Evolutionary conservation across 352 stramenopile genomes (phyloP), one percentile per base, ranked within the genome.

Genomic region (Phytophthora quininea): DNA sequence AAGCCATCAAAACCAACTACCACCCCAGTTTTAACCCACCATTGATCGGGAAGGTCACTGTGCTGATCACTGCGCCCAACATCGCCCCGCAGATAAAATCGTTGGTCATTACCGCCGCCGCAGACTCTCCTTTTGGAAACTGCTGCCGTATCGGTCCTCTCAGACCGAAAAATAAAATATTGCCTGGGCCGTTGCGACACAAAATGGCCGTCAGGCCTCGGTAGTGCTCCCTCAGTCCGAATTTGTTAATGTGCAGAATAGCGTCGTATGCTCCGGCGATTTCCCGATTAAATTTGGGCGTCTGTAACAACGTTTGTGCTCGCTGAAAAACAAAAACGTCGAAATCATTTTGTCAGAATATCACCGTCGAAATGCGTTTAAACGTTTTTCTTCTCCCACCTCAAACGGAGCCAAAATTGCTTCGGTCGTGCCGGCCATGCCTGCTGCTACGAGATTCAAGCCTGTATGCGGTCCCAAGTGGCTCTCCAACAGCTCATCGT

Each of bases 11-110:
- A 54, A 50, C 27, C 35, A 40, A 40, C 35, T 40, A 11, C 0
- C 10, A 42, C 37, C 27, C 8, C 15, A 37, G 9, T 14, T 48
- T 46, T 3, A 40, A 70, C 69, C 32, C 63, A 95, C 87, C 87
- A 52, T 95, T 95, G 52, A 95, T 82, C 7, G 90, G 90, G 58
- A 95, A 97, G 37, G 81, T 90, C 30, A 91, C 73, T 0, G 88
- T 97, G 46, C 87, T 96, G 53, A 97, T 91, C 46, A 91, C 69
- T 2, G 90, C 90, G 6, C 90, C 90, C 4, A 97, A 67, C 69
- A 96, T 79, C 0, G 87, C 88, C 15, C 90, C 90, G 54, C 81
- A 91, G n/a, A 96, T 58, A 57, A 97, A 97, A 57, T 97, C 88
- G 64, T 87, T 88, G 3, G 76, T 60, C 74, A 96, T 82, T 0